These are phyloP conservation scores for Phalaenopsis equestris DNA, from an alignment of 106 monocot species.

Conservation along the genomic window DNA sequence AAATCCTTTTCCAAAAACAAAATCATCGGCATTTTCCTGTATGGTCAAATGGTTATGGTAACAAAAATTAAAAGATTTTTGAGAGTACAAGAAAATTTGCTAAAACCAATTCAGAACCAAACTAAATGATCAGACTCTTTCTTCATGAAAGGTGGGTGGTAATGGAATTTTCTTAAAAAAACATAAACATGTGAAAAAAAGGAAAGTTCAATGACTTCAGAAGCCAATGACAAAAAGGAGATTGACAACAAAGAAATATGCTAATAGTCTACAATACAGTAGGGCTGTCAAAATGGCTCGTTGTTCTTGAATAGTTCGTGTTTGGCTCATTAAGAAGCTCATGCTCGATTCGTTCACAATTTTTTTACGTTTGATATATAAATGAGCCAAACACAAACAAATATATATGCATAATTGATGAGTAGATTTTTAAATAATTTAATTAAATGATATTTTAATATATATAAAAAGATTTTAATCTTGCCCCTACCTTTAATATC, in stretches of 20 bases:
- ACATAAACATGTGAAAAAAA: not conserved
- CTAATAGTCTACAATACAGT: no score
- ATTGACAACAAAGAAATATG: not conserved
- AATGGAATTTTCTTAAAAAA: not conserved
- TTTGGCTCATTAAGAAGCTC: no score
- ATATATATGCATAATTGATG: no score
- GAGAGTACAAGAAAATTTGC: not conserved
- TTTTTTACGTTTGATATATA: no score
- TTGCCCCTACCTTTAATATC: no score
- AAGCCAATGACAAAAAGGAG: not conserved
- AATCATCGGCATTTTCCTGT: slow-evolving; percentile 33
- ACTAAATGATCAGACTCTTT: not conserved
- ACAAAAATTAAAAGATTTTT: not conserved
- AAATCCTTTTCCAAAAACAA: slow-evolving; percentile 72
- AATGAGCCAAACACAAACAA: no score
- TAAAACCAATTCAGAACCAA: not conserved
- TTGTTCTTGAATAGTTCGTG: no score
- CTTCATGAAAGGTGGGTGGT: not conserved
- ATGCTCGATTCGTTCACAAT: no score
- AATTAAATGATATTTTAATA: no score
- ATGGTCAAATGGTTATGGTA: not conserved
- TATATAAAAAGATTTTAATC: no score
- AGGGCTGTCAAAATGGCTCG: no score
- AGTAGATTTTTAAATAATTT: no score
- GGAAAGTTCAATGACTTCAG: not conserved